These are phyloP conservation scores for Quercus robur DNA, from an alignment of 306 rosid genomes.

Conservation along the genomic window DNA sequence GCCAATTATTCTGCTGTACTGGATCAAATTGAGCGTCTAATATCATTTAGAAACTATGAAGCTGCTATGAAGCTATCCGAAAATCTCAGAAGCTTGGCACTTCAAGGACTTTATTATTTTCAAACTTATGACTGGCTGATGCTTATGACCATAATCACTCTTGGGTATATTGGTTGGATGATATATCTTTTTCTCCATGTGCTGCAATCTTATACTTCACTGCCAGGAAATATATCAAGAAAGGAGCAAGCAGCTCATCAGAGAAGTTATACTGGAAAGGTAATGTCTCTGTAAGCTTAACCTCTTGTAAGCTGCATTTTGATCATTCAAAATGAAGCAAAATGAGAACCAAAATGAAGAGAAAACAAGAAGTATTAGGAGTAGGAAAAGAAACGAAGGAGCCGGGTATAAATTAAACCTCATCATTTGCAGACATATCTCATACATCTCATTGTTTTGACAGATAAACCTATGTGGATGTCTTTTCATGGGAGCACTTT, in stretches of 20 bases:
- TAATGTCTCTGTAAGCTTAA: slow-evolving; percentile 50
- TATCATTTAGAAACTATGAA: slow-evolving; percentile 56
- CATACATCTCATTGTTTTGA: slow-evolving; percentile 22
- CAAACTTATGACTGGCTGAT: slow-evolving; percentile 93
- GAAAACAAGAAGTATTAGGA: not conserved
- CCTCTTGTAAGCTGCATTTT: slow-evolving; percentile 6
- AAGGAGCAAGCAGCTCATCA: slow-evolving; percentile 41
- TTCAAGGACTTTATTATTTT: slow-evolving; percentile 86
- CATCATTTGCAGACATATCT: not conserved
- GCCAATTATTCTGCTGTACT: slow-evolving; percentile 52
- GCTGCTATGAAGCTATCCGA: slow-evolving; percentile 66
- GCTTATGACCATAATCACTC: slow-evolving; percentile 82
- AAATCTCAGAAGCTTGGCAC: slow-evolving; percentile 70
- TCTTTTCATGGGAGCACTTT: slow-evolving; percentile 48
- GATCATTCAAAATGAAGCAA: slow-evolving; percentile 3
- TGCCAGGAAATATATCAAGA: slow-evolving; percentile 45
- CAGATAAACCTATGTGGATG: slow-evolving; percentile 71
- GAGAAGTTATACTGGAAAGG: slow-evolving; percentile 56
- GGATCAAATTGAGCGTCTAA: slow-evolving; percentile 65
- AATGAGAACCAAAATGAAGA: slow-evolving; percentile 4
- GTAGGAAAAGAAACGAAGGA: not conserved
- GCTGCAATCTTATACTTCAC: slow-evolving; percentile 82
- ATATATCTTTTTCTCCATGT: slow-evolving; percentile 72
- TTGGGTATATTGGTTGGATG: slow-evolving; percentile 94
- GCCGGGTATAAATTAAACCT: not conserved